A percentile compares a stretch with the other conserved stretches of the same genome.
Conservation (phyloP, 1,284 basidiomycete species). For the Tausonia pullulans region DNA sequence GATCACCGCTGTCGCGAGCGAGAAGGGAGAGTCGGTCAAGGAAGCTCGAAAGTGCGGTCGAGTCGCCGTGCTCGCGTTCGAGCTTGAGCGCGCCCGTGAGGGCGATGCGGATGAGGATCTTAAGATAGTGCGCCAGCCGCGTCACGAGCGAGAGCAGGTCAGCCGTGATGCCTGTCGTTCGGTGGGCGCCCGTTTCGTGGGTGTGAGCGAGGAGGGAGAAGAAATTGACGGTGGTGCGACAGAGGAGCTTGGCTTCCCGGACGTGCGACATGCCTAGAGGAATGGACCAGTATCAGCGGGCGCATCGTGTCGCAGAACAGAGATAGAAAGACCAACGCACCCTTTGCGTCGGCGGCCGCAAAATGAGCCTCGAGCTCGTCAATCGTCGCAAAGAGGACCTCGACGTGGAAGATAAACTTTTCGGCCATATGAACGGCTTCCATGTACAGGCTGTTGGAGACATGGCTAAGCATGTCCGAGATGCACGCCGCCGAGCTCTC, state of each 20-base stretch:
- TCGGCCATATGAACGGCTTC: slow-evolving; percentile 97
- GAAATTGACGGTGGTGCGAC: slow-evolving; percentile 96
- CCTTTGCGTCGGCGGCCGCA: slow-evolving; percentile 66
- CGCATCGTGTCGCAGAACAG: neutral
- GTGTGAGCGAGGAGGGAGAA: slow-evolving; percentile 86
- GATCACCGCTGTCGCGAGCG: slow-evolving; percentile 76
- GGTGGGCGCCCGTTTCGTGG: slow-evolving; percentile 66
- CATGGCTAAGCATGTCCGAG: slow-evolving; percentile 94
- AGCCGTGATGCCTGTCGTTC: slow-evolving; percentile 61
- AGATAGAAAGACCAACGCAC: slow-evolving; percentile 39
- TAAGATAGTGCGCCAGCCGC: slow-evolving; percentile 95
- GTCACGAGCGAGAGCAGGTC: slow-evolving; percentile 96
- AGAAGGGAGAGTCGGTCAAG: slow-evolving; percentile 84
- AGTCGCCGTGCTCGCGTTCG: slow-evolving; percentile 74
- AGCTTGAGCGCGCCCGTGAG: slow-evolving; percentile 91
- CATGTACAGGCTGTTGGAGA: slow-evolving; percentile 90
- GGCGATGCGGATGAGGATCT: slow-evolving; percentile 97
- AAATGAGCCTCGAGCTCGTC: slow-evolving; percentile 92
- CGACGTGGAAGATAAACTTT: slow-evolving; percentile 96
- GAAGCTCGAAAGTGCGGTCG: slow-evolving; percentile 76
- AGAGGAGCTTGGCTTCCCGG: slow-evolving; percentile 94
- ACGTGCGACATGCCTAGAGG: slow-evolving; percentile 86
- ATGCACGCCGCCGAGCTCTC: slow-evolving; percentile 99
- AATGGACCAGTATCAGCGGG: slow-evolving; percentile 10
- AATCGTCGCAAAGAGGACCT: slow-evolving; percentile 92